A percentile compares a stretch with the other conserved stretches of the same genome.
phyloP scores from a whole-genome alignment of 2,329 filamentous ascomycete species.

The Fusarium stilboides region DNA sequence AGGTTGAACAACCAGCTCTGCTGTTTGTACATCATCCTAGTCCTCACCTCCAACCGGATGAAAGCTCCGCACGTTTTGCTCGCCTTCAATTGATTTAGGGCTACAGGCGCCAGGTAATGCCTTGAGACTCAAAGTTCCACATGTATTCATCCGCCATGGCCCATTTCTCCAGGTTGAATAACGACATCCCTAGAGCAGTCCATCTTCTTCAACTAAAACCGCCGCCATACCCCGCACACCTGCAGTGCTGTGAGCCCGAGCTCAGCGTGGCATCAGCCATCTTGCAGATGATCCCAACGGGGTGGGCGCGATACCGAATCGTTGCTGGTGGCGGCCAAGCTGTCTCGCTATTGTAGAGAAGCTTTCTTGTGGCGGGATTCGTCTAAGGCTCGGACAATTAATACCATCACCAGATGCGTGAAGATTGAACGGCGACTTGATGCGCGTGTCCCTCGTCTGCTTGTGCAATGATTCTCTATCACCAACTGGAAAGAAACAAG shows the following conservation, averaged over 20 bases:
- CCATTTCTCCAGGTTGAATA: conserved; percentile 18
- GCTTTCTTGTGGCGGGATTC: conserved; percentile 23
- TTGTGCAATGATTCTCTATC: not conserved
- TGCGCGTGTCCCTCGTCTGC: not conserved
- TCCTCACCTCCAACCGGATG: not conserved
- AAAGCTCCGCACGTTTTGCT: not conserved
- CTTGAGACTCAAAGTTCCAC: conserved; percentile 16
- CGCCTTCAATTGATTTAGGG: not conserved
- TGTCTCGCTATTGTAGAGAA: conserved; percentile 35
- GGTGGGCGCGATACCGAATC: conserved; percentile 23
- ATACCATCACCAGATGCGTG: no score
- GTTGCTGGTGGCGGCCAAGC: conserved; percentile 18
- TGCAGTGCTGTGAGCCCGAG: conserved; percentile 10
- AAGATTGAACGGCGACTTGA: not conserved
- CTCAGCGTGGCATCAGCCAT: conserved; percentile 32
- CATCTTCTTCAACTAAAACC: conserved; percentile 13
- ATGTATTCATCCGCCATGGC: conserved; percentile 18
- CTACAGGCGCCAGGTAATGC: conserved; percentile 1
- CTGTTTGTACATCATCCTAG: not conserved
- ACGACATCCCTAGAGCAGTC: conserved; percentile 23
- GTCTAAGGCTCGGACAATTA: not conserved
- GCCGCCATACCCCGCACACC: conserved; percentile 36
- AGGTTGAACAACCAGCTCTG: not conserved
- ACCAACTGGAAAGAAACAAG: no score
- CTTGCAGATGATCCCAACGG: conserved; percentile 33